These are phyloP conservation scores for Aeschynomene evenia DNA, from an alignment of 306 rosid genomes.

Conservation along the genomic window DNA sequence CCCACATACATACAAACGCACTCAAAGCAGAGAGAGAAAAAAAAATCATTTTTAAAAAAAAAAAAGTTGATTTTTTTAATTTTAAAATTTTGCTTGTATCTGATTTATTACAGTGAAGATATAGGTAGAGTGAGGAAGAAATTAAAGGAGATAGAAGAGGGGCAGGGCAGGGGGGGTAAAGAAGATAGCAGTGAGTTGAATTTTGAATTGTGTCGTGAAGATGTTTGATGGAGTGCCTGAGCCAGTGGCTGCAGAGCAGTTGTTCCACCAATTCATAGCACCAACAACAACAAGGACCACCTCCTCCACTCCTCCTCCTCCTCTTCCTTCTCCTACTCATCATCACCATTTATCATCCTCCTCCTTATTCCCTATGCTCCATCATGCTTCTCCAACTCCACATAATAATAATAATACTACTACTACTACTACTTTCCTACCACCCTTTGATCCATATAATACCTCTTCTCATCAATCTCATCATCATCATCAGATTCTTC, in stretches of 20 bases:
- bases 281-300: slow-evolving; percentile 56
- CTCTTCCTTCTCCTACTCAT: slow-evolving; percentile 29
- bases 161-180: too few species aligned
- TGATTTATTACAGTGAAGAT: slow-evolving; percentile 43
- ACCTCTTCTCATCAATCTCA: neutral
- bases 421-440: slow-evolving; percentile 23
- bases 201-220: too few species aligned
- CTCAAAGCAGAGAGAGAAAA: too few species aligned
- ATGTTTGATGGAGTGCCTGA: slow-evolving; percentile 77
- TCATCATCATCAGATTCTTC: slow-evolving; percentile 15
- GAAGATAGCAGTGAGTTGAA: too few species aligned
- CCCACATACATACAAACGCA: too few species aligned
- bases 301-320: neutral
- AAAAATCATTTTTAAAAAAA: too few species aligned
- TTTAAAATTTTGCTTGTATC: slow-evolving; percentile 40
- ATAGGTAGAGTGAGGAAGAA: neutral
- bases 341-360: neutral
- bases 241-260: slow-evolving; percentile 58
- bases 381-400: slow-evolving; percentile 34
- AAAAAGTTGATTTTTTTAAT: slow-evolving; percentile 29
- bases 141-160: neutral
- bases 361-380: slow-evolving; percentile 40
- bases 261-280: slow-evolving; percentile 73
- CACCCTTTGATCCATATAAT: slow-evolving; percentile 37
- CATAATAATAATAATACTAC: too few species aligned